phyloP scores from a whole-genome alignment of 805 yeast species.

The Starmerella floris region DNA sequence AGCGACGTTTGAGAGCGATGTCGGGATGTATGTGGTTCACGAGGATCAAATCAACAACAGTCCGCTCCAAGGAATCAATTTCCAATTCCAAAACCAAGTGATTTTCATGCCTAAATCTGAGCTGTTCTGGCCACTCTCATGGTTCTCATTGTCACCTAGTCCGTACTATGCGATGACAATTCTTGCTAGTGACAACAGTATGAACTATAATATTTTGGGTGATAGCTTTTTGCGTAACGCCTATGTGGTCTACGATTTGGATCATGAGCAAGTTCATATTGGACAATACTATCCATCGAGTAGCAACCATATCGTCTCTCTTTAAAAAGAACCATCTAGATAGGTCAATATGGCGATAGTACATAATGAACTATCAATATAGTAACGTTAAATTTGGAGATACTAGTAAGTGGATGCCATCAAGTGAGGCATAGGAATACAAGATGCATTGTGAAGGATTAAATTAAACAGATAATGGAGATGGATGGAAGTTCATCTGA shows the following conservation, averaged over 20 bases:
- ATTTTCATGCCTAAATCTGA: constrained; percentile 36
- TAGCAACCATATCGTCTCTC: constrained; percentile 10
- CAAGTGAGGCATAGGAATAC: too few relatives aligned
- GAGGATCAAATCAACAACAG: constrained; percentile 24
- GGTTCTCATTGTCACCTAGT: constrained; percentile 20
- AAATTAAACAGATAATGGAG: too few relatives aligned
- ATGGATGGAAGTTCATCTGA: too few relatives aligned
- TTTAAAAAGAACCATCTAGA: constrained; percentile 6
- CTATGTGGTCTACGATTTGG: constrained; percentile 47
- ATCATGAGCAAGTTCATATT: constrained; percentile 37
- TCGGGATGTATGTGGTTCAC: constrained; percentile 33
- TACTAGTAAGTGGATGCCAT: too few relatives aligned
- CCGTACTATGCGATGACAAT: constrained; percentile 24
- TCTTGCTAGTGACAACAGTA: constrained; percentile 21
- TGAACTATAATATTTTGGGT: constrained; percentile 36
- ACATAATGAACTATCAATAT: not conserved
- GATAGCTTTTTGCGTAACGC: constrained; percentile 44
- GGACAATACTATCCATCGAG: constrained; percentile 24
- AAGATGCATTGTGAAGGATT: too few relatives aligned
- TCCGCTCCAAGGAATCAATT: constrained; percentile 26
- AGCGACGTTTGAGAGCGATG: constrained; percentile 30
- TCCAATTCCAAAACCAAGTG: constrained; percentile 40
- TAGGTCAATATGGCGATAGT: not conserved
- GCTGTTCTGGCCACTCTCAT: constrained; percentile 26
- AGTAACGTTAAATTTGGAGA: too few relatives aligned